Evolutionary conservation across 352 stramenopile genomes (phyloP).

Genomic region (Thraustochytrium sp.): DNA sequence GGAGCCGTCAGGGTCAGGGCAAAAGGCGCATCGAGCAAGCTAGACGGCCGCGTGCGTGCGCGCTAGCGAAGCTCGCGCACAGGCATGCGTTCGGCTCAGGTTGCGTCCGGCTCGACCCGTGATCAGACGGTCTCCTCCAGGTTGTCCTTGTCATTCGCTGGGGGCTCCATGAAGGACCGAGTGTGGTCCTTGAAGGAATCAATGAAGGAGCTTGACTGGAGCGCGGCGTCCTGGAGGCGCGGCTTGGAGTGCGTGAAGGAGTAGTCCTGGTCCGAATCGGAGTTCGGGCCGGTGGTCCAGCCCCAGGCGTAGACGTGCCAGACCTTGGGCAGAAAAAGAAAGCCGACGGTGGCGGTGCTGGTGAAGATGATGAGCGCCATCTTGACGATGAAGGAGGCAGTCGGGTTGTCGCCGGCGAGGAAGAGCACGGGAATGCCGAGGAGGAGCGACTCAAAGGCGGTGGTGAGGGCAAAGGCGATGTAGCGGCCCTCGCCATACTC

Average conservation of each 20-base stretch:
- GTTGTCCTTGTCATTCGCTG: neutral
- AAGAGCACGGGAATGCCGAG: conserved; percentile 29
- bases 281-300: neutral
- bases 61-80: too few species aligned
- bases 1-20: too few species aligned
- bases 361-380: conserved; percentile 4
- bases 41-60: too few species aligned
- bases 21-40: too few species aligned
- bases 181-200: conserved; percentile 17
- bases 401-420: conserved; percentile 6
- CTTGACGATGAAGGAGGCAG: neutral
- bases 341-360: neutral
- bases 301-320: conserved; percentile 16
- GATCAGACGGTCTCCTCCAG: conserved; percentile 6
- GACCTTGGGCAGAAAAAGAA: conserved; percentile 38
- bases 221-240: neutral
- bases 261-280: neutral
- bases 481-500: conserved; percentile 37
- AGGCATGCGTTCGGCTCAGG: too few species aligned
- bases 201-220: conserved; percentile 7
- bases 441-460: conserved; percentile 8
- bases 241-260: conserved; percentile 5
- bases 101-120: too few species aligned
- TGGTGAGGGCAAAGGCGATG: conserved; percentile 19
- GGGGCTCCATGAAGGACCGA: conserved; percentile 1